These are phyloP conservation scores for Iris pallida DNA, from an alignment of 116 monocot species.

Conservation along the genomic window DNA sequence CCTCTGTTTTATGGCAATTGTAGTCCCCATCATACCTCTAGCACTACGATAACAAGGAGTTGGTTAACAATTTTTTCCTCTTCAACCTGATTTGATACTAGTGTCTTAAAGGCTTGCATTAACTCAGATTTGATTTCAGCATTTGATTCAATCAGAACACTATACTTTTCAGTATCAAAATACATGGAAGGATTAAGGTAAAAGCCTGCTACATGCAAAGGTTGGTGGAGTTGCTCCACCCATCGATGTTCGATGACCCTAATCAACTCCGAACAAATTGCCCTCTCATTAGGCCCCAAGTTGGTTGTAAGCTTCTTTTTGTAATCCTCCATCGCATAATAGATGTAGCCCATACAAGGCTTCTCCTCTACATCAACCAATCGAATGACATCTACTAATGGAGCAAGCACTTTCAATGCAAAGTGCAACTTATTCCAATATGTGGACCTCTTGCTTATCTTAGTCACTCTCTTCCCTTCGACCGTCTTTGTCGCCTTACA, in stretches of 20 bases:
- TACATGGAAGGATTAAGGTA: conserved; percentile 1
- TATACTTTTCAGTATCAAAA: neutral
- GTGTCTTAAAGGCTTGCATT: neutral
- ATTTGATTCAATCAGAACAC: neutral
- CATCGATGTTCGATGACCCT: neutral
- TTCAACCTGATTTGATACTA: neutral
- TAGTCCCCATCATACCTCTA: neutral
- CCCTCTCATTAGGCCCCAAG: neutral
- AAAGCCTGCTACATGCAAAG: neutral
- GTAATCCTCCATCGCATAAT: neutral
- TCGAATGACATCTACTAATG: neutral
- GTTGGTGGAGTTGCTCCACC: neutral
- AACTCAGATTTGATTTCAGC: neutral
- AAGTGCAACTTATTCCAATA: conserved; percentile 1
- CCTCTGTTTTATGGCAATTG: neutral
- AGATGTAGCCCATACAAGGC: conserved; percentile 2
- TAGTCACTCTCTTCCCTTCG: too few species aligned
- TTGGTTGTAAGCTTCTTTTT: neutral
- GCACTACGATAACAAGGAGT: neutral
- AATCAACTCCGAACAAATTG: neutral
- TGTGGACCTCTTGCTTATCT: neutral
- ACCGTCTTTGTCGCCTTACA: neutral
- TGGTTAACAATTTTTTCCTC: neutral
- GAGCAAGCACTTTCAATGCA: conserved; percentile 1
- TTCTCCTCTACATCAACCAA: neutral